Conservation (phyloP, 2,329 filamentous ascomycete genomes). For the Colletotrichum agaves region DNA sequence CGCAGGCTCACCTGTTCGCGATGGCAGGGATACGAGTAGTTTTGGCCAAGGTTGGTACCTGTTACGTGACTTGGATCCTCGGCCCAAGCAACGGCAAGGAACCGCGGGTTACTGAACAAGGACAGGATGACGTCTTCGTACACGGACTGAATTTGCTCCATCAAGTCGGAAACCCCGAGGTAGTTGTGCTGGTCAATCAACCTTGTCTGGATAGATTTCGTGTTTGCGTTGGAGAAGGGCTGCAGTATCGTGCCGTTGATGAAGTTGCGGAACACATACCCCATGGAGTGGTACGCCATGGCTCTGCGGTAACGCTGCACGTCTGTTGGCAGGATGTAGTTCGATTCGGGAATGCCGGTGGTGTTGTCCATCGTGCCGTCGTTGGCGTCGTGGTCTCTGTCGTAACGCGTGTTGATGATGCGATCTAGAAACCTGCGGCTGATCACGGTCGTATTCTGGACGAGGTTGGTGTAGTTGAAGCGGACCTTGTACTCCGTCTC, state of each 20-base stretch:
- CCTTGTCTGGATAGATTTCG: slow-evolving; percentile 51
- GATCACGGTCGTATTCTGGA: slow-evolving; percentile 41
- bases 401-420: slow-evolving; percentile 45
- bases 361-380: slow-evolving; percentile 49
- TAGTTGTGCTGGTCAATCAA: slow-evolving; percentile 49
- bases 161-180: slow-evolving; percentile 43
- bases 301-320: slow-evolving; percentile 43
- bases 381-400: slow-evolving; percentile 39
- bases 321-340: slow-evolving; percentile 43
- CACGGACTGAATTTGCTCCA: slow-evolving; percentile 41
- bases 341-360: slow-evolving; percentile 41
- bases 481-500: slow-evolving; percentile 47
- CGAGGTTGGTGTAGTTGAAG: slow-evolving; percentile 43
- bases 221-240: slow-evolving; percentile 41
- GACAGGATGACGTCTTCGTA: slow-evolving; percentile 51
- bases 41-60: slow-evolving; percentile 39
- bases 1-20: slow-evolving; percentile 43
- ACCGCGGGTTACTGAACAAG: slow-evolving; percentile 48
- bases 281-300: slow-evolving; percentile 48
- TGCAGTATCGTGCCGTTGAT: slow-evolving; percentile 46
- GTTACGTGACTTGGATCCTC: slow-evolving; percentile 38
- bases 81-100: slow-evolving; percentile 48
- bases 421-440: slow-evolving; percentile 39
- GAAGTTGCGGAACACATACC: slow-evolving; percentile 43
- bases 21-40: slow-evolving; percentile 44